Evolutionary conservation across 2,329 filamentous ascomycete species (phyloP).

Genomic region (Phialemoniopsis sp.): DNA sequence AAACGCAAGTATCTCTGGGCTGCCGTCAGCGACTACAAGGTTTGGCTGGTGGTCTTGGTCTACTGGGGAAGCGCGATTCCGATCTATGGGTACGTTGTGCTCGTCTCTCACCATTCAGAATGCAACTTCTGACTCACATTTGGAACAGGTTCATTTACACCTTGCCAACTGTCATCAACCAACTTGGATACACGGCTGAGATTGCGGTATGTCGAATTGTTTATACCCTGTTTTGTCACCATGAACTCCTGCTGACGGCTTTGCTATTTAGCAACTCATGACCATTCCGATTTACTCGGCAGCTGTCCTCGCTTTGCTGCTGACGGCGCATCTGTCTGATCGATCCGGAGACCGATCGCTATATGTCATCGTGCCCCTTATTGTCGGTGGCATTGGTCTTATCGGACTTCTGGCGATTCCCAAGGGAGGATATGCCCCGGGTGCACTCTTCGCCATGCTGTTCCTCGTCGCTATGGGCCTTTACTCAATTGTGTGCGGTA

Average conservation of each 20-base stretch:
- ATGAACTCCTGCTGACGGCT: too few relatives aligned
- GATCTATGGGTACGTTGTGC: too few relatives aligned
- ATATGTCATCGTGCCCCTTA: conserved; percentile 1
- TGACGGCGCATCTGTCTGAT: conserved; percentile 11
- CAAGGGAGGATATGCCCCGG: conserved; percentile 15
- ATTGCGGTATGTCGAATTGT: too few relatives aligned
- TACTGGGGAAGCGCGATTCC: too few relatives aligned
- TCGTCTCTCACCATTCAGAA: too few relatives aligned
- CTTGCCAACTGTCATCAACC: conserved; percentile 4
- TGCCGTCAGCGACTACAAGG: too few relatives aligned
- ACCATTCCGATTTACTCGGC: conserved; percentile 7
- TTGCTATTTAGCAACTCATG: conserved; percentile 6
- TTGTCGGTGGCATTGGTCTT: conserved; percentile 4
- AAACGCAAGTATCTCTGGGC: too few relatives aligned
- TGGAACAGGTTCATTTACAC: conserved; percentile 5
- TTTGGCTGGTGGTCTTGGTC: too few relatives aligned
- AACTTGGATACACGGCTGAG: conserved; percentile 5
- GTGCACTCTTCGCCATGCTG: conserved; percentile 29
- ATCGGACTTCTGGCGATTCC: conserved; percentile 2
- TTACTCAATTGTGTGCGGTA: conserved; percentile 43
- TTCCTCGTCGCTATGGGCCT: conserved; percentile 35
- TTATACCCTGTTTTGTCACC: too few relatives aligned
- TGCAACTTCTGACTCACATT: too few relatives aligned
- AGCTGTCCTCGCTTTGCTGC: conserved; percentile 18
- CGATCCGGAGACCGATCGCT: conserved; percentile 3